Conservation (phyloP, 176 grass and related monocot genomes). For the Ensete ventricosum region DNA sequence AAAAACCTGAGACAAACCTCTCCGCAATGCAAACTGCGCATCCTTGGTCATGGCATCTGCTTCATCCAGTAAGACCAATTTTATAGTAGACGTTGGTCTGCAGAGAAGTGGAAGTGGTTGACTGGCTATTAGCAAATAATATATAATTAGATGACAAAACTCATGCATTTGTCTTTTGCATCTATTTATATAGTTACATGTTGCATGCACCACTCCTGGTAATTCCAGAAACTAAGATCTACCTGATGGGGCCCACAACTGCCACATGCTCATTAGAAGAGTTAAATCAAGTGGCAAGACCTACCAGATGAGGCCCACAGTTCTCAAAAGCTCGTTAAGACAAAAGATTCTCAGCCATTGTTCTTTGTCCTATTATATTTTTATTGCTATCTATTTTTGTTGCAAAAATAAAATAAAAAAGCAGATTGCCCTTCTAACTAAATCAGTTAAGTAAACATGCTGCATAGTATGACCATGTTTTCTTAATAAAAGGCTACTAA, state of each 20-base stretch:
- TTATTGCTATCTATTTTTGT: neutral
- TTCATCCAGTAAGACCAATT: constrained; percentile 92
- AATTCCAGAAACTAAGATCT: neutral
- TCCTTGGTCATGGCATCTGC: constrained; percentile 98
- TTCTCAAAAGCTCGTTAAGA: neutral
- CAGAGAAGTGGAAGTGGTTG: constrained; percentile 22
- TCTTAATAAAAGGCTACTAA: too few species aligned
- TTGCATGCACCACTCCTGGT: too few species aligned
- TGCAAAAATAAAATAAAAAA: neutral
- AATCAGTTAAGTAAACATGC: too few species aligned
- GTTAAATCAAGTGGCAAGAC: neutral
- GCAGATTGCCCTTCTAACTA: too few species aligned
- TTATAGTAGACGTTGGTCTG: constrained; percentile 71
- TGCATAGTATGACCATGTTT: too few species aligned
- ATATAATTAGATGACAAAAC: neutral
- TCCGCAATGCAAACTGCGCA: constrained; percentile 92
- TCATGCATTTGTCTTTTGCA: neutral
- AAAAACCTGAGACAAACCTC: constrained; percentile 44
- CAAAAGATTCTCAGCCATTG: neutral
- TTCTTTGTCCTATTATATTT: neutral
- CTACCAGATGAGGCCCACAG: neutral
- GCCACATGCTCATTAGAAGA: neutral
- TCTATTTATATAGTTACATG: neutral
- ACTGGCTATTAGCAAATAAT: neutral
- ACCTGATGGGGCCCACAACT: neutral